These are phyloP conservation scores for Diaporthe caulivora DNA, from an alignment of 2,329 filamentous ascomycete species.

Conservation along the genomic window DNA sequence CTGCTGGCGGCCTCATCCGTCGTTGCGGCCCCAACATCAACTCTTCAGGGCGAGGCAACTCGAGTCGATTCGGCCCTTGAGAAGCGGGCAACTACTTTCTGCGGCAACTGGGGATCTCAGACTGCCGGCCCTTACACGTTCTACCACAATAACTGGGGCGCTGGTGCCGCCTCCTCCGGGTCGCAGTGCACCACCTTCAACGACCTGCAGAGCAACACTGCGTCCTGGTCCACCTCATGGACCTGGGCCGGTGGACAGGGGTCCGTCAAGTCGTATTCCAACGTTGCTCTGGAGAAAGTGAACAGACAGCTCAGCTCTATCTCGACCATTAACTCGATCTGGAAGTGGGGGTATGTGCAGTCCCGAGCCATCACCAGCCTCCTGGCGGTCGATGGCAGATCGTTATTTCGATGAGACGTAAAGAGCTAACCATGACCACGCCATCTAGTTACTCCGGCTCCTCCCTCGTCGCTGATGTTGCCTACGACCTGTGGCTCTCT, in stretches of 20 bases:
- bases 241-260: conserved; percentile 54
- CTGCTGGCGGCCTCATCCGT: conserved; percentile 26
- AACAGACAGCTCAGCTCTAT: conserved; percentile 51
- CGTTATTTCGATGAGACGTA: too few species aligned
- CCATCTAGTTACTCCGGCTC: conserved; percentile 48
- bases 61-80: conserved; percentile 29
- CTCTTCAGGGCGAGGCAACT: conserved; percentile 11
- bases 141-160: conserved; percentile 66
- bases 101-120: conserved; percentile 12
- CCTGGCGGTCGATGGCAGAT: too few species aligned
- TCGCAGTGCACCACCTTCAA: conserved; percentile 57
- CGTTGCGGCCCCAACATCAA: conserved; percentile 19
- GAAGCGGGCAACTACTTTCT: conserved; percentile 34
- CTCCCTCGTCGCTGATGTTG: conserved; percentile 64
- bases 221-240: conserved; percentile 59
- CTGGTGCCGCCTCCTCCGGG: conserved; percentile 51
- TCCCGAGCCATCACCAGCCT: not conserved
- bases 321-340: conserved; percentile 50
- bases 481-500: conserved; percentile 72
- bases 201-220: conserved; percentile 48
- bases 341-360: conserved; percentile 52
- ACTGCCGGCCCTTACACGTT: conserved; percentile 53
- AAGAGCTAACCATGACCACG: not conserved
- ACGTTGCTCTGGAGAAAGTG: conserved; percentile 52
- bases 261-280: conserved; percentile 61